These are phyloP conservation scores for Termitomyces titanicus DNA, from an alignment of 768 basidiomycete species.

Conservation along the genomic window DNA sequence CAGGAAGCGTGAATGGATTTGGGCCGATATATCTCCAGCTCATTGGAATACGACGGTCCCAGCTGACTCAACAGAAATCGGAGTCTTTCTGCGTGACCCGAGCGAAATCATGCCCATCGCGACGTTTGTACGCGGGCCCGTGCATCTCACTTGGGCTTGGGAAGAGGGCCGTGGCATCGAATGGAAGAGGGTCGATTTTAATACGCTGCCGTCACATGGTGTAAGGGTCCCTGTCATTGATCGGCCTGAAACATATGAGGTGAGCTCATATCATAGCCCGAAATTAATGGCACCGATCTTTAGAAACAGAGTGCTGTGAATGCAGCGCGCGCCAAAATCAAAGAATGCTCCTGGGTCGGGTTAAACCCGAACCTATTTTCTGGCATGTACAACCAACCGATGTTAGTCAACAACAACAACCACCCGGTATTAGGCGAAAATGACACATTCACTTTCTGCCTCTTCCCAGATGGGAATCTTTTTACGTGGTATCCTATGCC, in stretches of 20 bases:
- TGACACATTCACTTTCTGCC: conserved; percentile 3
- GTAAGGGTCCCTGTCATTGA: background rate
- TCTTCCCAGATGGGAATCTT: background rate
- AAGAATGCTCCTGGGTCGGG: background rate
- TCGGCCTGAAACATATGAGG: background rate
- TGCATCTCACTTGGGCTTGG: background rate
- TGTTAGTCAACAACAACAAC: too few relatives aligned
- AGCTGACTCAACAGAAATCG: background rate
- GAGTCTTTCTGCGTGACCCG: background rate
- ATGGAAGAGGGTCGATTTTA: background rate
- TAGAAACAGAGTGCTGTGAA: background rate
- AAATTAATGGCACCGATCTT: background rate
- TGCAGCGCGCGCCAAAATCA: background rate
- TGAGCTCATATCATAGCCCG: background rate
- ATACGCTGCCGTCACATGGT: background rate
- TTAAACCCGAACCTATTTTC: too few relatives aligned
- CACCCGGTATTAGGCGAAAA: background rate
- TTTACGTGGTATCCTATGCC: conserved; percentile 2
- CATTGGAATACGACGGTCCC: conserved; percentile 8
- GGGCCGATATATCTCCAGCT: conserved; percentile 14
- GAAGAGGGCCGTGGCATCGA: background rate
- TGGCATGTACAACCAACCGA: too few relatives aligned
- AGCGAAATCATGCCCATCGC: background rate
- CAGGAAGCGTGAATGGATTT: conserved; percentile 11
- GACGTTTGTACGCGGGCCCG: background rate